These are phyloP conservation scores for Galium porrigens DNA, from an alignment of 305 asterid species.

Conservation along the genomic window DNA sequence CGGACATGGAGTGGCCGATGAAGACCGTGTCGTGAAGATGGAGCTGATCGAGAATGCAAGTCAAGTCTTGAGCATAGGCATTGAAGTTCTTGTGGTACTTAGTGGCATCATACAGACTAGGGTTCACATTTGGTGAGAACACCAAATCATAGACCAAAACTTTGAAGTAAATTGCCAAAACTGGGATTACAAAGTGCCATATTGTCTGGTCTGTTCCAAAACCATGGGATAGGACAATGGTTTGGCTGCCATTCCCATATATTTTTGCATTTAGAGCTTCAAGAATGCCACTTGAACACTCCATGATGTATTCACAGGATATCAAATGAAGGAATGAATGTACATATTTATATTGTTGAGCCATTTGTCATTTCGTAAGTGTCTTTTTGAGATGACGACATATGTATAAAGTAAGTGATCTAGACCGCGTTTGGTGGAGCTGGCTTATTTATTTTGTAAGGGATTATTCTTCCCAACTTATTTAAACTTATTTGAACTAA, in stretches of 20 bases:
- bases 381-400: neutral
- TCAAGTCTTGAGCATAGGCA: constrained; percentile 14
- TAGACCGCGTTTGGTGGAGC: too few relatives aligned
- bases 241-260: constrained; percentile 15
- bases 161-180: constrained; percentile 10
- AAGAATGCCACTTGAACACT: constrained; percentile 1
- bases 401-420: neutral
- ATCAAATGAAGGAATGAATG: neutral
- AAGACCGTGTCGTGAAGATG: neutral
- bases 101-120: constrained; percentile 6
- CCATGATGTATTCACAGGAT: neutral
- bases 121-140: constrained; percentile 14
- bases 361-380: neutral
- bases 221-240: constrained; percentile 14
- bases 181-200: constrained; percentile 15
- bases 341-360: neutral
- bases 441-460: too few relatives aligned
- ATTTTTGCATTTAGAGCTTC: constrained; percentile 10
- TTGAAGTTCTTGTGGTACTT: constrained; percentile 7
- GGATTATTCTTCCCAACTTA: too few relatives aligned
- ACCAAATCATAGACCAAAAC: constrained; percentile 16
- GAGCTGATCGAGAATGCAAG: constrained; percentile 11
- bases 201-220: constrained; percentile 14
- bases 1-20: constrained; percentile 16
- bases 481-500: too few relatives aligned